Evolutionary conservation across 257 asterid species (phyloP).

Genomic region (Solanum piurae): DNA sequence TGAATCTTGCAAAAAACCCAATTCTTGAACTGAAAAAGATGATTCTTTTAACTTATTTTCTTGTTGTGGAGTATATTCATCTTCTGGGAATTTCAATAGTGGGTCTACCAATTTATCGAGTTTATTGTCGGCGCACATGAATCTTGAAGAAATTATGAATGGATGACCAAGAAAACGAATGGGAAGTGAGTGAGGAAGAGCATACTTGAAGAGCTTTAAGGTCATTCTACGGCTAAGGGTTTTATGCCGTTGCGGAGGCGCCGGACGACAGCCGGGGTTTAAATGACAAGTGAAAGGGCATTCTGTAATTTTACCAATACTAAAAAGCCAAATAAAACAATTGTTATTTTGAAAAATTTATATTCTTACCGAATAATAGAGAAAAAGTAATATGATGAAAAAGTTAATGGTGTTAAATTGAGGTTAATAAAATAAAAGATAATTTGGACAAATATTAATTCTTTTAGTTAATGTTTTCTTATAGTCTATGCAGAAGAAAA

Average conservation of each 20-base stretch:
- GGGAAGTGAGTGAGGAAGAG: background rate
- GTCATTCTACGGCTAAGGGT: background rate
- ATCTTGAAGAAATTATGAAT: constrained; percentile 26
- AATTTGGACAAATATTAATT: no score
- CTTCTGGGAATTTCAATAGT: constrained; percentile 8
- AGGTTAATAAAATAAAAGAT: background rate
- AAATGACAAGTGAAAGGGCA: background rate
- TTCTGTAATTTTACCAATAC: background rate
- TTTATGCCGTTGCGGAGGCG: background rate
- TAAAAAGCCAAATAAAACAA: background rate
- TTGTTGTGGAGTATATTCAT: constrained; percentile 8
- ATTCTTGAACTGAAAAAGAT: constrained; percentile 35
- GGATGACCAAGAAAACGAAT: constrained; percentile 1
- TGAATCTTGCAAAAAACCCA: constrained; percentile 40
- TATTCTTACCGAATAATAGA: background rate
- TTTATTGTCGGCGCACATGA: constrained; percentile 20
- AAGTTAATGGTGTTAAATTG: background rate
- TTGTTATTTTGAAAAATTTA: background rate
- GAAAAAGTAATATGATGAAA: background rate
- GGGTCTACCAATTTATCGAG: constrained; percentile 23
- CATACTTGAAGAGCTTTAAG: background rate
- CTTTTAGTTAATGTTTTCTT: no score
- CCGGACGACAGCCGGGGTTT: background rate
- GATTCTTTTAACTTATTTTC: constrained; percentile 5
- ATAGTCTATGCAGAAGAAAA: background rate